Percentiles rank a stretch among this genome's conserved stretches.
These are phyloP conservation scores for Fraxinus sp. DNA, from an alignment of 305 asterid genomes.

Conservation along the genomic window DNA sequence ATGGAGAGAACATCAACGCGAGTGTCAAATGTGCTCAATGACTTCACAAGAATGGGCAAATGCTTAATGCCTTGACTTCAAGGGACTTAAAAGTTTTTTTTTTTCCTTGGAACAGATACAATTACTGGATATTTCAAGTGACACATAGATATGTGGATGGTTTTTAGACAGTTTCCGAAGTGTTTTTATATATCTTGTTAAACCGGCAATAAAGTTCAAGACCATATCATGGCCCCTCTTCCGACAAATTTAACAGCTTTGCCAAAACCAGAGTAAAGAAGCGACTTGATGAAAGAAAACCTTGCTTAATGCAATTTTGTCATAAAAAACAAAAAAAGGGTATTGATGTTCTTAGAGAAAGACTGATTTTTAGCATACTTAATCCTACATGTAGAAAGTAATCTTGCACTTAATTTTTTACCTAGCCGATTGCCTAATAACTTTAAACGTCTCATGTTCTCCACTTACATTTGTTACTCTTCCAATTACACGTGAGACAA, in stretches of 20 bases:
- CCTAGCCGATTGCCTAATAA: background rate
- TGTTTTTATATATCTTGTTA: background rate
- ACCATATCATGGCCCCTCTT: background rate
- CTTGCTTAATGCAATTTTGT: background rate
- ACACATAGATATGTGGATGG: background rate
- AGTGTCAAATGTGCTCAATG: background rate
- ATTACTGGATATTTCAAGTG: background rate
- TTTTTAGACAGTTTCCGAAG: background rate
- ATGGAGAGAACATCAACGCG: background rate
- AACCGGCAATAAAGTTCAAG: background rate
- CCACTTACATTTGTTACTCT: background rate
- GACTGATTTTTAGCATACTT: background rate
- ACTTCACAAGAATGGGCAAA: background rate
- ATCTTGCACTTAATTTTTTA: background rate
- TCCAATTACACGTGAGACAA: background rate
- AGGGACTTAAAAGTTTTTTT: too few species aligned
- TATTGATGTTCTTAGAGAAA: background rate
- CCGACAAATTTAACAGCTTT: background rate
- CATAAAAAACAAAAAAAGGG: background rate
- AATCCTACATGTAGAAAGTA: background rate
- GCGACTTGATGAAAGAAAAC: background rate
- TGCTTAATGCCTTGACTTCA: background rate
- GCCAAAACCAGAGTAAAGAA: background rate
- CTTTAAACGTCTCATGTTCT: background rate
- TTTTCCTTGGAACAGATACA: background rate